Evolutionary conservation across 495 filamentous ascomycete species (phyloP), one percentile per base, ranked within the genome.

Genomic region (Neurospora tetraspora): DNA sequence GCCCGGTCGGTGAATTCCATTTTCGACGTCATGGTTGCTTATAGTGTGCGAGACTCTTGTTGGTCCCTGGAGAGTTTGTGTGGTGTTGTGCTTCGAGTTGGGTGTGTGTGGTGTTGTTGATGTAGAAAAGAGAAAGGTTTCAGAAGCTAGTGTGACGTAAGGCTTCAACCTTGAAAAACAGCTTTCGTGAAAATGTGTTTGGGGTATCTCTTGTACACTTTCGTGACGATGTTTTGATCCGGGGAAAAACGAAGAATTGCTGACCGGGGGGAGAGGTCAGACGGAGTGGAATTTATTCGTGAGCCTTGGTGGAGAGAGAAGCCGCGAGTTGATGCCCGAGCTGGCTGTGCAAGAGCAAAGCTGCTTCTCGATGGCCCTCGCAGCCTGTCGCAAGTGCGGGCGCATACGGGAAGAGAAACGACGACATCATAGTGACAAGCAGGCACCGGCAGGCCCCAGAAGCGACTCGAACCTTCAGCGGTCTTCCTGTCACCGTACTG

Each of bases 1-100:
- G 92, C 96, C 82, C 93, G 86, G 79, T 98, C 96, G 73, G 96
- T 99, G 78, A 97, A 96, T 77, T 96, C 90, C 89, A 92, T 91
- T 40, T 85, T 83, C 39, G 85, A 82, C 77, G 79, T 82, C 87
- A 88, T 88, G 10, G 69, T 83, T 79, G 69, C 47, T 75, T 68
- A 37, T 45, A 23, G 20, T 34, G 31, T 71, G 70, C 38, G 75
- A 79, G 75, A 77, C 75, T 39, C 37, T 74, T 74, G 74, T 79
- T 74, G 68, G 34, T 40, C 36, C 11, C 68, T 38, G 12, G 16
- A 27, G 11, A 20, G 20, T 40, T 76, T 73, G 71, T 69, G 38
- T 71, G 27, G 70, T 23, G 42, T 23, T 39, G 59, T 31, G 43
- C 34, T 18, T 73, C 16, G 27, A 72, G 72, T 68, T 70, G 45